Base-by-base conservation (phyloP, 768 basidiomycete genomes). In the Hypholoma fasciculare region DNA sequence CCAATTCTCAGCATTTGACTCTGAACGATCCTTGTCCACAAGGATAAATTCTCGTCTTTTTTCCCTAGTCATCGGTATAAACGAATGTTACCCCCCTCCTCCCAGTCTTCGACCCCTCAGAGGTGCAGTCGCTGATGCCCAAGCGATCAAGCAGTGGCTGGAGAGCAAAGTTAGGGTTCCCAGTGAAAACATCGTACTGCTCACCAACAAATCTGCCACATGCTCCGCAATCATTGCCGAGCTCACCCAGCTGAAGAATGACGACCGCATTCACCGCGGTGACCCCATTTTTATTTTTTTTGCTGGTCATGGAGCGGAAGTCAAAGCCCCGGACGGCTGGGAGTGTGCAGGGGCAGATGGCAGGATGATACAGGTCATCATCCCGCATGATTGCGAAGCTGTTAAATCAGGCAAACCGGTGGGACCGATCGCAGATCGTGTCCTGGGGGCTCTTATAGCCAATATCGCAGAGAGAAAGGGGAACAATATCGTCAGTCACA, bases 401-500 rank as follows among this genome's bases (percentile, higher is more conserved):
- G 23, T 27, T 46, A 19, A 20, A 19, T 19, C 4, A 13, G 54
- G 30, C 12, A 34, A 8, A 26, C 44, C 26, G 14, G 48, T 62
- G 20, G 54, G 38, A 2, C 46, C 54, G 19, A 64, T 64, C n/a
- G 50, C 60, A 12, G 61, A 64, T 37, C 34, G 39, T 20, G 56
- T 56, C 9, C 48, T 64, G 14, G 56, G 49, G 17, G 23, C 48
- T 4, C 47, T 61, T 42, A 49, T 64, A 7, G 52, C 56, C 26
- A 46, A 40, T 14, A 59, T 64, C 12, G 57, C 58, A 11, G 49
- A 38, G 27, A 52, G 37, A 7, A 57, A 57, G 20, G 63, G 63
- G 2, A 48, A 61, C 34, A 64, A 64, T 36, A 64, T 64, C 14
- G 63, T 64, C 27, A 48, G 63, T 39, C 17, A n/a, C 47, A 23